These are phyloP conservation scores for Pseudogymnoascus sp. DNA, from an alignment of 2,329 filamentous ascomycete genomes.

Conservation along the genomic window DNA sequence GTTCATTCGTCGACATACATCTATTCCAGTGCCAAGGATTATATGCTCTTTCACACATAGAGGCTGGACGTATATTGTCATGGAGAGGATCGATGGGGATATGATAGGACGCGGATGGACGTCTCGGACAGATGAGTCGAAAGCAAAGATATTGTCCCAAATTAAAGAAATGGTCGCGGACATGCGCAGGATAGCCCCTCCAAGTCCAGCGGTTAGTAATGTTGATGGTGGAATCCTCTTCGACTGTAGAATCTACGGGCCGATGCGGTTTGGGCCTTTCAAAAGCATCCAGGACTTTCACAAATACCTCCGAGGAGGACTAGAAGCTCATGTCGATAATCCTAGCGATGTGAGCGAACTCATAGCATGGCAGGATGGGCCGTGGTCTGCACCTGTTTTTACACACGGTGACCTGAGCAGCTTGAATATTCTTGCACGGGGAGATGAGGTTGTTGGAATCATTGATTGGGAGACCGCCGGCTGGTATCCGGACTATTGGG, in stretches of 20 bases:
- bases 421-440: constrained; percentile 11
- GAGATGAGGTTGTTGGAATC: constrained; percentile 32
- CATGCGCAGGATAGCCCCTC: background rate
- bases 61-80: constrained; percentile 32
- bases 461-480: constrained; percentile 42
- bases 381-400: constrained; percentile 14
- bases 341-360: constrained; percentile 13
- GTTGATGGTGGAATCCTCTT: background rate
- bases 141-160: constrained; percentile 31
- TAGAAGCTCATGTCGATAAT: constrained; percentile 13
- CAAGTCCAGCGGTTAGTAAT: background rate
- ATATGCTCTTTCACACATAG: constrained; percentile 30
- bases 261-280: constrained; percentile 28
- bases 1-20: constrained; percentile 32
- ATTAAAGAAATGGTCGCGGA: constrained; percentile 23
- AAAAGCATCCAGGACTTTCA: constrained; percentile 29
- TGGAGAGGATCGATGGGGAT: constrained; percentile 34
- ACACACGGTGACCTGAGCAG: constrained; percentile 14
- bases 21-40: constrained; percentile 33
- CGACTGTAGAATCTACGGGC: background rate
- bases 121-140: constrained; percentile 27
- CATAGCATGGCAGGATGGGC: constrained; percentile 15
- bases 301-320: constrained; percentile 23
- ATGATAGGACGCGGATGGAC: constrained; percentile 30
- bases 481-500: constrained; percentile 37